A percentile compares a stretch with the other conserved stretches of the same genome.
Conservation (phyloP, 2,329 filamentous ascomycete species). For the Malbranchea zuffiana region DNA sequence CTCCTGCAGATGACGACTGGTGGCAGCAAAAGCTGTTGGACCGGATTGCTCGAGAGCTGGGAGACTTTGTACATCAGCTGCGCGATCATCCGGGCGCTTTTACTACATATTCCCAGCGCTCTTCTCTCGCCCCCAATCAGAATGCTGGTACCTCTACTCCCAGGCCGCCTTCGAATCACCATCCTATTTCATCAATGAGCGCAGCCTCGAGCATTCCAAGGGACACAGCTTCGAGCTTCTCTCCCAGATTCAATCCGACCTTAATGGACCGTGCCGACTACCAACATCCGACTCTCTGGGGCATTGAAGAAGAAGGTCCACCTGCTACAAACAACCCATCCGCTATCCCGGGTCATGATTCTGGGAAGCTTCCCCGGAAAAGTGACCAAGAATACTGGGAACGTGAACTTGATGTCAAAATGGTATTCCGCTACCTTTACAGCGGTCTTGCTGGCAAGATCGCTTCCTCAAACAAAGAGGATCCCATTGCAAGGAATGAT, state of each 20-base stretch:
- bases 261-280: slow-evolving; percentile 28
- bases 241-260: slow-evolving; percentile 43
- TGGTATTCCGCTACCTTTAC: slow-evolving; percentile 80
- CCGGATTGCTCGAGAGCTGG: slow-evolving; percentile 76
- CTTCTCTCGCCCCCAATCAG: slow-evolving; percentile 51
- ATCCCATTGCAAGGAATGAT: slow-evolving; percentile 36
- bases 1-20: slow-evolving; percentile 21
- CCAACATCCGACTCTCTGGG: slow-evolving; percentile 51
- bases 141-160: slow-evolving; percentile 66
- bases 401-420: slow-evolving; percentile 75
- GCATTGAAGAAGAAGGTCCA: slow-evolving; percentile 52
- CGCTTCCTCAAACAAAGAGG: slow-evolving; percentile 28
- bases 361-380: slow-evolving; percentile 39
- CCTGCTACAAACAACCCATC: slow-evolving; percentile 15
- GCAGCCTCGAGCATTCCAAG: slow-evolving; percentile 16
- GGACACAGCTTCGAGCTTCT: slow-evolving; percentile 22
- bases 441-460: slow-evolving; percentile 54
- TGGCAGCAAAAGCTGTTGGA: slow-evolving; percentile 59
- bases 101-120: slow-evolving; percentile 60
- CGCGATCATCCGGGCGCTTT: slow-evolving; percentile 84
- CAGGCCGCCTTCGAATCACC: slow-evolving; percentile 6
- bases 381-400: slow-evolving; percentile 75
- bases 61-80: slow-evolving; percentile 68
- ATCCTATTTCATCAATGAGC: slow-evolving; percentile 13
- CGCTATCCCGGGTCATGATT: slow-evolving; percentile 20